Evolutionary conservation across 2,329 filamentous ascomycete species (phyloP).

Genomic region (Venturiaceae sp.): DNA sequence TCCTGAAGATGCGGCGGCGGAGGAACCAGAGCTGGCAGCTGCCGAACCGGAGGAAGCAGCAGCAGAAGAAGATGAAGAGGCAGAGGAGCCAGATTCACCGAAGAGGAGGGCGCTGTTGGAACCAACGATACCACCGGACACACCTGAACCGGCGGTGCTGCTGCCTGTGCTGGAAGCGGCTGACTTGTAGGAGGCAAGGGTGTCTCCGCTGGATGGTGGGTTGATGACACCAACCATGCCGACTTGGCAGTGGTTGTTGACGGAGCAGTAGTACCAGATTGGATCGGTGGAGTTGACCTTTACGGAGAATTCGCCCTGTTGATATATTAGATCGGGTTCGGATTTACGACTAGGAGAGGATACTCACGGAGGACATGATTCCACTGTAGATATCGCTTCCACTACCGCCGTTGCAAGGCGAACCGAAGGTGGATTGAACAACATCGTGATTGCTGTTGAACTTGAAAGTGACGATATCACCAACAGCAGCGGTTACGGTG

Average conservation of each 20-base stretch:
- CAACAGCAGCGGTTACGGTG: constrained; percentile 4
- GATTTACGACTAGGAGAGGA: not conserved
- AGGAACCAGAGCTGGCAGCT: constrained; percentile 19
- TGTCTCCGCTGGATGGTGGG: constrained; percentile 6
- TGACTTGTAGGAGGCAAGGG: constrained; percentile 5
- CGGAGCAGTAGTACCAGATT: constrained; percentile 9
- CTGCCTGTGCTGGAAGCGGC: not conserved
- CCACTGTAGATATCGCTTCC: constrained; percentile 4
- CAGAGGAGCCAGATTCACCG: not conserved
- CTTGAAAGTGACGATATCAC: constrained; percentile 8
- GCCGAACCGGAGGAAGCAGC: constrained; percentile 24
- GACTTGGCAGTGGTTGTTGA: constrained; percentile 7
- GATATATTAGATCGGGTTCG: not conserved
- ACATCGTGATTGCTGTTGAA: constrained; percentile 6
- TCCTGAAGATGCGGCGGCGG: constrained; percentile 15
- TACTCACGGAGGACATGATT: not conserved
- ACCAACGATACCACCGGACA: constrained; percentile 3
- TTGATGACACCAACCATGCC: constrained; percentile 11
- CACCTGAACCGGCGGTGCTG: not conserved
- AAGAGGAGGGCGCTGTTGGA: not conserved
- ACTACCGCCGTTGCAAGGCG: constrained; percentile 1
- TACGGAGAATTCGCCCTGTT: constrained; percentile 7
- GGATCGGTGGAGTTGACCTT: constrained; percentile 10
- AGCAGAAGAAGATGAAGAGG: not conserved
- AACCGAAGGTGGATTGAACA: not conserved